phyloP scores from a whole-genome alignment of 2,329 filamentous ascomycete species.

The Cytospora piceicola region DNA sequence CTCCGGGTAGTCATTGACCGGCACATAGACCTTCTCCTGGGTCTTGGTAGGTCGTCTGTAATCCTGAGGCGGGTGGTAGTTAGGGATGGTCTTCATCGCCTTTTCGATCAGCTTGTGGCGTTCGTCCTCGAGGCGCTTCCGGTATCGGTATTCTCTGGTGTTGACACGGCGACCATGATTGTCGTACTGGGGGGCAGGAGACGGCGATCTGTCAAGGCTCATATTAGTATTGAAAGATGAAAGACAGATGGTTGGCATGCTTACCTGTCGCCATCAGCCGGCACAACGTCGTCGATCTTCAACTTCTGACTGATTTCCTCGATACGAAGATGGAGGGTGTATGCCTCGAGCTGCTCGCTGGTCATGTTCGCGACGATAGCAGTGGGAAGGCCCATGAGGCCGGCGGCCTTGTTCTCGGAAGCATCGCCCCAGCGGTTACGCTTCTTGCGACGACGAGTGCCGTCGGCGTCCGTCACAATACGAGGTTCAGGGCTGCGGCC shows the following conservation, averaged over 20 bases:
- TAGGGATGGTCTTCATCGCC: constrained; percentile 99
- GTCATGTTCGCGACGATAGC: constrained; percentile 98
- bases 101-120: constrained; percentile 98
- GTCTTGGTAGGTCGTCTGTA: constrained; percentile 99
- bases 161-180: constrained; percentile 99
- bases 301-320: constrained; percentile 99
- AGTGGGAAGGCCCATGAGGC: constrained; percentile 94
- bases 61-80: constrained; percentile 98
- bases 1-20: constrained; percentile 99
- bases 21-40: constrained; percentile 99
- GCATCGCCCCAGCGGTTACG: constrained; percentile 98
- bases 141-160: constrained; percentile 97
- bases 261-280: constrained; percentile 92
- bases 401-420: constrained; percentile 97
- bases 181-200: constrained; percentile 95
- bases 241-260: constrained; percentile 37
- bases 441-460: constrained; percentile 91
- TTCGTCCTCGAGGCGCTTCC: constrained; percentile 97
- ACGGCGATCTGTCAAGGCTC: constrained; percentile 73
- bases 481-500: constrained; percentile 89
- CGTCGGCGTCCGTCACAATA: constrained; percentile 68
- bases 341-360: constrained; percentile 95
- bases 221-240: constrained; percentile 29
- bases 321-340: constrained; percentile 93
- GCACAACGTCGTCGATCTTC: constrained; percentile 97